Evolutionary conservation across 306 rosid species (phyloP).

Genomic region (Cajanus cajan): DNA sequence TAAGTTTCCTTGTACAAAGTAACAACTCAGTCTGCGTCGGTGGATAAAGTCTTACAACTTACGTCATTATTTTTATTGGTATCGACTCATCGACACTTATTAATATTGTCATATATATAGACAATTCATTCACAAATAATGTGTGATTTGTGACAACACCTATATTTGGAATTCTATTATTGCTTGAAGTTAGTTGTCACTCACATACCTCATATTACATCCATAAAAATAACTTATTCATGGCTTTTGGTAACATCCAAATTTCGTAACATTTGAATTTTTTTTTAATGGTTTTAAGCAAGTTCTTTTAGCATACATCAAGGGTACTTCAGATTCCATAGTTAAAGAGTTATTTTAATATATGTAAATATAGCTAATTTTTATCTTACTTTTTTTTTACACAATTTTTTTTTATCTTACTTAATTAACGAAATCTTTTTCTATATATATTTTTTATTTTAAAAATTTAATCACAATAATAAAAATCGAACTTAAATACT

Average conservation of each 20-base stretch:
- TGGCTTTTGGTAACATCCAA: neutral
- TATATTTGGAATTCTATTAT: slow-evolving; percentile 15
- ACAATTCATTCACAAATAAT: neutral
- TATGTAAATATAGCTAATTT: too few relatives aligned
- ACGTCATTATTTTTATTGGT: neutral
- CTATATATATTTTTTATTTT: too few relatives aligned
- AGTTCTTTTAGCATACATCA: neutral
- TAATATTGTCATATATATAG: neutral
- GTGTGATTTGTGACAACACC: neutral
- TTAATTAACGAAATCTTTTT: too few relatives aligned
- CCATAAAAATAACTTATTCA: neutral
- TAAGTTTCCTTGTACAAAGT: too few relatives aligned
- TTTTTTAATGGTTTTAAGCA: neutral
- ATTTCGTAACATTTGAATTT: neutral
- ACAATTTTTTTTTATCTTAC: too few relatives aligned
- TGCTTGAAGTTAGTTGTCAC: neutral
- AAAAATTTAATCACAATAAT: too few relatives aligned
- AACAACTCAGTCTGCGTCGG: too few relatives aligned
- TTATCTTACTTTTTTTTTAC: too few relatives aligned
- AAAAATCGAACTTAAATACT: too few relatives aligned
- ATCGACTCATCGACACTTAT: neutral
- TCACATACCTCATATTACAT: neutral
- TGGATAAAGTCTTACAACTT: too few relatives aligned
- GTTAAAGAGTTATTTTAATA: neutral
- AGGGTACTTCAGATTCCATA: neutral